Conservation (phyloP, 176 grass and related monocot genomes). For the Musa beccarii region DNA sequence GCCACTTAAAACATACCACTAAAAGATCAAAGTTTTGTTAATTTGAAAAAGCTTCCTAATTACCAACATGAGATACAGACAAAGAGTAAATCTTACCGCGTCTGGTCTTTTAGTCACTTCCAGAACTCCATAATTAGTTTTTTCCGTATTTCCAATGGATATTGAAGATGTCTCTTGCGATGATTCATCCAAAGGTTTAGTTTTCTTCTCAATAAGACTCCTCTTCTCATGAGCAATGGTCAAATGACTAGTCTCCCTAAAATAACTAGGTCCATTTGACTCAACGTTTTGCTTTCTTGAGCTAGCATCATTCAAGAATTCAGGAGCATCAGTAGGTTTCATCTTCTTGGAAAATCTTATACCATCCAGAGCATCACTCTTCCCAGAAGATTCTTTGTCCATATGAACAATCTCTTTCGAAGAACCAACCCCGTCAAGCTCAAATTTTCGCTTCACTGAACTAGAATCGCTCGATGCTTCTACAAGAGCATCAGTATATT, state of each 20-base stretch:
- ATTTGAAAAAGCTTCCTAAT: neutral
- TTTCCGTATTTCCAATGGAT: conserved; percentile 10
- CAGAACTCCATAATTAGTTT: neutral
- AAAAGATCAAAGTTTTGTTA: too few relatives aligned
- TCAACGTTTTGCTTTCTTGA: conserved; percentile 15
- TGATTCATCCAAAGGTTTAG: neutral
- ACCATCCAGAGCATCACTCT: neutral
- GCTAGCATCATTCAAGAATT: neutral
- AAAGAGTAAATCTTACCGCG: conserved; percentile 2
- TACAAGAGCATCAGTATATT: neutral
- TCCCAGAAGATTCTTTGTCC: neutral
- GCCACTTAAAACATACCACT: too few relatives aligned
- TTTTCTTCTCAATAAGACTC: conserved; percentile 8
- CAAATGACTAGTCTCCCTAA: neutral
- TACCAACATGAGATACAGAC: neutral
- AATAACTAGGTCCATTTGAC: neutral
- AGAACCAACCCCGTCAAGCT: neutral
- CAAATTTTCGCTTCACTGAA: neutral
- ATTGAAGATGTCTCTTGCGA: neutral
- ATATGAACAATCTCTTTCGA: neutral
- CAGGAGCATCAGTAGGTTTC: neutral
- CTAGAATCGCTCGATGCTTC: neutral
- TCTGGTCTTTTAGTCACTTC: conserved; percentile 17
- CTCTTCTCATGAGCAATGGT: neutral
- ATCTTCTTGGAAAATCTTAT: neutral